Evolutionary conservation across 345 rosid genomes (phyloP).

Genomic region (Lepidium didymum): DNA sequence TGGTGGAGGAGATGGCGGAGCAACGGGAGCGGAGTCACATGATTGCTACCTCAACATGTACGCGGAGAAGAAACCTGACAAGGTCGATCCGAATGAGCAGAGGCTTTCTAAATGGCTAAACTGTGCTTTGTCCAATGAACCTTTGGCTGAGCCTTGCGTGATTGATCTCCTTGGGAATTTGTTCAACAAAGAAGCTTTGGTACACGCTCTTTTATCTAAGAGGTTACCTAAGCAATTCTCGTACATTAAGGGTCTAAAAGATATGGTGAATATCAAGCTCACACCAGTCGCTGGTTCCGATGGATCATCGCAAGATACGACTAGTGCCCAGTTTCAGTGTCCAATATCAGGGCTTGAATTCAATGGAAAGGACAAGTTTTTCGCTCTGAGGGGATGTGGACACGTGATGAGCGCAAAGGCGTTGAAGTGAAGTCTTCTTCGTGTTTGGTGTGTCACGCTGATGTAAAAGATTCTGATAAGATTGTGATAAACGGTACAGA

Average conservation of each 20-base stretch:
- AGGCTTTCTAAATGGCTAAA: slow-evolving; percentile 82
- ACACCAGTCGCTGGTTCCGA: slow-evolving; percentile 43
- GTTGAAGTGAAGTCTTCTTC: slow-evolving; percentile 74
- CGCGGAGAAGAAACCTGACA: slow-evolving; percentile 90
- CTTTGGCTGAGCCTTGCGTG: slow-evolving; percentile 74
- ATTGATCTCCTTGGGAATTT: slow-evolving; percentile 77
- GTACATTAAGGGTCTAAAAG: slow-evolving; percentile 74
- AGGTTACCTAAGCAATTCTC: slow-evolving; percentile 63
- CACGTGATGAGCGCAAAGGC: slow-evolving; percentile 93
- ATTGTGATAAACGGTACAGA: slow-evolving; percentile 77
- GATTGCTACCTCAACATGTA: slow-evolving; percentile 97
- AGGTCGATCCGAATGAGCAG: slow-evolving; percentile 88
- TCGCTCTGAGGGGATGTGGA: slow-evolving; percentile 66
- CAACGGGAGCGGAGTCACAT: slow-evolving; percentile 92
- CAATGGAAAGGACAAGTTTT: slow-evolving; percentile 78
- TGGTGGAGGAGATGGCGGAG: slow-evolving; percentile 99
- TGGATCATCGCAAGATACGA: slow-evolving; percentile 27
- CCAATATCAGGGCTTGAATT: slow-evolving; percentile 77
- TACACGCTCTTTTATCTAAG: slow-evolving; percentile 60
- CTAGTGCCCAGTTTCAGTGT: slow-evolving; percentile 58
- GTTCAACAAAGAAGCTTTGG: slow-evolving; percentile 79
- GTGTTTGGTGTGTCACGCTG: slow-evolving; percentile 84
- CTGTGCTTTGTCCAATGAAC: slow-evolving; percentile 75
- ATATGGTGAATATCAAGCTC: slow-evolving; percentile 62
- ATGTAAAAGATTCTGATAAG: slow-evolving; percentile 56